These are phyloP conservation scores for Fusarium burgessii DNA, from an alignment of 2,329 filamentous ascomycete genomes.

Conservation along the genomic window DNA sequence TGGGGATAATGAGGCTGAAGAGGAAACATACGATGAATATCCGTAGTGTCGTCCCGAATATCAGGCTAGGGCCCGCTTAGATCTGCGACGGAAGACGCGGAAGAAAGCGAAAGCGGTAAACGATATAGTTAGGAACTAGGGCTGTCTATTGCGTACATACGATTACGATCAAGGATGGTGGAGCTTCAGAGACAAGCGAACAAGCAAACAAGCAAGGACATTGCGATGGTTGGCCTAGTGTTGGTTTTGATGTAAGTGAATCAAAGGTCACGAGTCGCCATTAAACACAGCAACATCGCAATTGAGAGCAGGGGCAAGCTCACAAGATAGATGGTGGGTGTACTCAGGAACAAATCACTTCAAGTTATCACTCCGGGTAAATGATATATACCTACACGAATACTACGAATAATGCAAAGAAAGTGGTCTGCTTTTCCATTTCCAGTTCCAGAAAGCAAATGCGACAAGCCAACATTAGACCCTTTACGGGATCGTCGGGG, in stretches of 20 bases:
- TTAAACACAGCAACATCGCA: neutral
- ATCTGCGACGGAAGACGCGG: constrained; percentile 35
- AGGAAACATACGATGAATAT: constrained; percentile 42
- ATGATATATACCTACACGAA: neutral
- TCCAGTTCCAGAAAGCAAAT: constrained; percentile 26
- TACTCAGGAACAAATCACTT: neutral
- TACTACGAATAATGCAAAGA: neutral
- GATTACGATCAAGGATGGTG: constrained; percentile 36
- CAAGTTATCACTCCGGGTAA: neutral
- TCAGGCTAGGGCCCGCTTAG: constrained; percentile 36
- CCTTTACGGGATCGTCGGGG: constrained; percentile 13
- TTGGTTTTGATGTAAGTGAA: constrained; percentile 3
- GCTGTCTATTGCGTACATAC: constrained; percentile 21
- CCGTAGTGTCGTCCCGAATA: constrained; percentile 25
- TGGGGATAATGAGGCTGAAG: constrained; percentile 24
- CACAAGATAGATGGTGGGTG: neutral
- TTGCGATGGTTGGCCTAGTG: constrained; percentile 2
- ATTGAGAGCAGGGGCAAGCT: neutral
- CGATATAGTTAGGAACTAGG: constrained; percentile 12
- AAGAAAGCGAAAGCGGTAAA: constrained; percentile 36
- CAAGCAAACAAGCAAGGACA: constrained; percentile 15
- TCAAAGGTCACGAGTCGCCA: constrained; percentile 1
- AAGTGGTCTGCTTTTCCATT: constrained; percentile 37
- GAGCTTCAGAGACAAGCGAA: constrained; percentile 5
- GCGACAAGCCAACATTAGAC: constrained; percentile 20